Conservation (phyloP, 345 rosid species). For the Acer yangbiense region DNA sequence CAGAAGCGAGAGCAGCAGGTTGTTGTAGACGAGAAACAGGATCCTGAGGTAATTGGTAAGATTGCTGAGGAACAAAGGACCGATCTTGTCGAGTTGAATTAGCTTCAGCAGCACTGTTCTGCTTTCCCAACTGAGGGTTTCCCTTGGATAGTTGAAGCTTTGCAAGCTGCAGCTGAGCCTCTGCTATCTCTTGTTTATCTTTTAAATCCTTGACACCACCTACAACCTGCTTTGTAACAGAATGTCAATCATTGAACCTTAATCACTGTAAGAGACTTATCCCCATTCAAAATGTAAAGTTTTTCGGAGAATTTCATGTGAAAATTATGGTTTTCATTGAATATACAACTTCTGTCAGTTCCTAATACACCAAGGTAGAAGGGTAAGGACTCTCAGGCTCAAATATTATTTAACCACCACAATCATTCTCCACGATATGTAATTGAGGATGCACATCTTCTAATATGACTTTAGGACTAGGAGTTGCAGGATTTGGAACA, state of each 20-base stretch:
- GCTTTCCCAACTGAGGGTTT: slow-evolving; percentile 27
- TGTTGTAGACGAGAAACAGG: slow-evolving; percentile 26
- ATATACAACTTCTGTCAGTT: neutral
- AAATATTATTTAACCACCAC: neutral
- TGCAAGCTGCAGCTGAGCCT: slow-evolving; percentile 38
- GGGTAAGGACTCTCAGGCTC: neutral
- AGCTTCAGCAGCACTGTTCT: slow-evolving; percentile 27
- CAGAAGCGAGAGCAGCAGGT: slow-evolving; percentile 18
- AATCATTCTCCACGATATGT: neutral
- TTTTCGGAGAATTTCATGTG: neutral
- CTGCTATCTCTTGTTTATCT: slow-evolving; percentile 66
- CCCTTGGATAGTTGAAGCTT: slow-evolving; percentile 38
- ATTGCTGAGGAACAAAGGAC: slow-evolving; percentile 36
- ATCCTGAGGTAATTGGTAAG: slow-evolving; percentile 24
- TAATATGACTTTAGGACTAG: neutral
- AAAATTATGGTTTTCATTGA: neutral
- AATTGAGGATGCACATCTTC: neutral
- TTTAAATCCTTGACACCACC: slow-evolving; percentile 46
- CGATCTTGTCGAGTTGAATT: slow-evolving; percentile 21
- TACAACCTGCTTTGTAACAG: slow-evolving; percentile 39
- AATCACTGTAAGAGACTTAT: neutral
- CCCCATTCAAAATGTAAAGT: neutral
- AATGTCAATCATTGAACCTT: neutral
- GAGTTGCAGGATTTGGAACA: neutral
- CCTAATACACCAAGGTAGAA: neutral